phyloP scores from a whole-genome alignment of 768 basidiomycete genomes.

The Pisolithus albus region DNA sequence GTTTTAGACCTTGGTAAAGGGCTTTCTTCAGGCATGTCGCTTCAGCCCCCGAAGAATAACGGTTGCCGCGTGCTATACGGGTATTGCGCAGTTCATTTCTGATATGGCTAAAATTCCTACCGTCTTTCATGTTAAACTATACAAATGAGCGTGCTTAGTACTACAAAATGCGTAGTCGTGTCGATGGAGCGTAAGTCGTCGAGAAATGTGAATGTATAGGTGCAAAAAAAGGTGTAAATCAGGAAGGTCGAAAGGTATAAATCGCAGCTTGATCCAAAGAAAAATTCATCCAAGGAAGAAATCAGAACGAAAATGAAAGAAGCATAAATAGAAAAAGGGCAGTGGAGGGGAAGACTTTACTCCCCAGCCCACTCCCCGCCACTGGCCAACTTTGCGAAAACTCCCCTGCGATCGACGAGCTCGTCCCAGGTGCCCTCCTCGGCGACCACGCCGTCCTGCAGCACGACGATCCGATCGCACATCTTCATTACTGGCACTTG shows the following conservation, averaged over 20 bases:
- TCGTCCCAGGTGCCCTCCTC: slow-evolving; percentile 75
- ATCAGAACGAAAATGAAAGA: not conserved
- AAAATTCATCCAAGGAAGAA: not conserved
- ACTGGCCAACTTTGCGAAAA: slow-evolving; percentile 71
- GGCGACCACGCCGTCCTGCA: slow-evolving; percentile 68
- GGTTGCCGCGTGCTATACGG: too few species aligned
- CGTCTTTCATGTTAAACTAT: not conserved
- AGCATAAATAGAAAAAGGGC: not conserved
- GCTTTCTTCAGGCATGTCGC: too few species aligned
- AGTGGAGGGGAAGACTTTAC: slow-evolving; percentile 6
- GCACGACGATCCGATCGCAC: slow-evolving; percentile 84
- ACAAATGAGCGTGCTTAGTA: slow-evolving; percentile 18
- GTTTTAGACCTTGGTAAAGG: too few species aligned
- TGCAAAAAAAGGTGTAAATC: slow-evolving; percentile 1
- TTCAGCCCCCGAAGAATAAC: too few species aligned
- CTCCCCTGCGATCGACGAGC: slow-evolving; percentile 58
- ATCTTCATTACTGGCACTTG: slow-evolving; percentile 84
- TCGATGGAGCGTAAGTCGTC: not conserved
- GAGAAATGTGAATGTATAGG: not conserved
- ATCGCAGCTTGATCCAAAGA: not conserved
- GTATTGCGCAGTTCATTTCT: too few species aligned
- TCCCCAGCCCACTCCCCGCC: slow-evolving; percentile 62
- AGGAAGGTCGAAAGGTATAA: slow-evolving; percentile 14
- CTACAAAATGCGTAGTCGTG: slow-evolving; percentile 19
- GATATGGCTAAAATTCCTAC: too few species aligned